phyloP scores from a whole-genome alignment of 2,329 filamentous ascomycete genomes.

The Cordyceps cicadae region DNA sequence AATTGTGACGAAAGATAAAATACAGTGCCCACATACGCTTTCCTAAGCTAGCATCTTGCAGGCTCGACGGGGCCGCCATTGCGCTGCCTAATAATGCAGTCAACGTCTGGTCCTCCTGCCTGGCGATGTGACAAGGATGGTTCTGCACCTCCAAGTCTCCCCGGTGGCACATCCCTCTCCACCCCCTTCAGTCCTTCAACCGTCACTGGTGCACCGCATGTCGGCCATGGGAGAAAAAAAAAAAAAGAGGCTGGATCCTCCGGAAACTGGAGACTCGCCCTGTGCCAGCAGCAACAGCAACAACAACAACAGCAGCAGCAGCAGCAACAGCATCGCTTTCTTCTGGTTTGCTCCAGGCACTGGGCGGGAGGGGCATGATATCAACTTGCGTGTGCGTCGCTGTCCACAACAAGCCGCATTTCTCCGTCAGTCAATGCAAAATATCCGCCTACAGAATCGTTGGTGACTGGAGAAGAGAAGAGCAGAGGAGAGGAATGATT shows the following conservation, averaged over 20 bases:
- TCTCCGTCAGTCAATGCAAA: conserved; percentile 2
- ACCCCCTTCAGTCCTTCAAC: not conserved
- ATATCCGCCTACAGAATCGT: not conserved
- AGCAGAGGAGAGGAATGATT: not conserved
- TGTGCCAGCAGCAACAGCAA: not conserved
- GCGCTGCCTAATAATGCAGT: not conserved
- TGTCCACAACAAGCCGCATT: not conserved
- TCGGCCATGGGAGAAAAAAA: not conserved
- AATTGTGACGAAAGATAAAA: not conserved
- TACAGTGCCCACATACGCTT: not conserved
- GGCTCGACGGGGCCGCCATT: not conserved
- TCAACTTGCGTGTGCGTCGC: not conserved
- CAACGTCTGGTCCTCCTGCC: not conserved
- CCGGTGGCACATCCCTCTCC: conserved; percentile 11
- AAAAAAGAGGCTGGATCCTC: conserved; percentile 7
- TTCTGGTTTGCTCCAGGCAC: not conserved
- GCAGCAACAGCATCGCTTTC: no score
- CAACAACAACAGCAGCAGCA: no score
- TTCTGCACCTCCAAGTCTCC: conserved; percentile 8
- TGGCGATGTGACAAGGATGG: conserved; percentile 10
- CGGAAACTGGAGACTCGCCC: not conserved
- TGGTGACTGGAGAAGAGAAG: not conserved
- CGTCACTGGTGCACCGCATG: not conserved
- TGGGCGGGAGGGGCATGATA: not conserved
- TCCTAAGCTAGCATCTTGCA: conserved; percentile 7